Base-by-base conservation (phyloP, 1,139 yeast genomes). In the Suhomyces wounanorum region DNA sequence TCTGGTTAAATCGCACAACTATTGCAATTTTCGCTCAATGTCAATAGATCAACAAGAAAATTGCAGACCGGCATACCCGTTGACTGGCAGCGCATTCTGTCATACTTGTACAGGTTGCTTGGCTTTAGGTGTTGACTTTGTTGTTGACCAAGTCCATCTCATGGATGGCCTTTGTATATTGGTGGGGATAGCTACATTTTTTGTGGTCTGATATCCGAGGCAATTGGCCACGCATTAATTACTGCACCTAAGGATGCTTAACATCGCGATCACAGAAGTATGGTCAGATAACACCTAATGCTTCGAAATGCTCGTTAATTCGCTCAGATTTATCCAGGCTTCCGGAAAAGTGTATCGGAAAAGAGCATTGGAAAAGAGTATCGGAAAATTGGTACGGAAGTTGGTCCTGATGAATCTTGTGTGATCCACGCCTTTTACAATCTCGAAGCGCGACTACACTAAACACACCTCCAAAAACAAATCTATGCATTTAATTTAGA, bases 401-500 rank as follows among this genome's bases (percentile, higher is more conserved):
- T 30, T 11, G 13, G 11, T 13, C 11, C 30, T 30, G 11, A 14
- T 16, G 18, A 33, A 21, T 37, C 25, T 39, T 39, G 38, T 33
- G 48, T 33, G 18, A 33, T 33, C 31, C 16, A 33, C 30, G 40
- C 23, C n/a, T 39, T 33, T 33, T 14, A 33, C 2, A 3, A 18
- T 33, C 14, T 33, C 37, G 37, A 33, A 14, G 37, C 43, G 31
- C 35, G 26, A 7, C 9, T 33, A 40, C 16, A 23, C 35, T 36
- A 48, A 40, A 28, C 17, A 26, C 45, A 41, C 33, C 43, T 17
- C 33, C 28, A 43, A 45, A 49, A 49, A 49, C 36, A 28, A 26
- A 26, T 28, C 35, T 26, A 26, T 41, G 42, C 30, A 14, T 26
- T 9, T 16, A 40, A 26, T 26, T 26, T 17, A 26, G n/a, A 16